These are phyloP conservation scores for Alternaria burnsii DNA, from an alignment of 2,329 filamentous ascomycete species.

Conservation along the genomic window DNA sequence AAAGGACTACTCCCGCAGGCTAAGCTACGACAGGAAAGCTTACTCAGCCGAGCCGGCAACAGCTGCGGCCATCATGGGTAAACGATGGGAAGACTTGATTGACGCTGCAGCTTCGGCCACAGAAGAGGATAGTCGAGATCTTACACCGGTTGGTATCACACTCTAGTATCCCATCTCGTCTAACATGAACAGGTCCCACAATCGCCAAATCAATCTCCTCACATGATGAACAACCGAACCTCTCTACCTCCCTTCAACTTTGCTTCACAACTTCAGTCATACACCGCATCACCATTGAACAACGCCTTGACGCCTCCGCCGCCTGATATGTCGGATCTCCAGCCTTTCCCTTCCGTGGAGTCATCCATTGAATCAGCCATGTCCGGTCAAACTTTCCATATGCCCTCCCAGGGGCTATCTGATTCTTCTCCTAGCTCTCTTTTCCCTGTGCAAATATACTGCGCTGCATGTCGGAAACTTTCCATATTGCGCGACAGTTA, in stretches of 20 bases:
- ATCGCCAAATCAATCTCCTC: constrained; percentile 62
- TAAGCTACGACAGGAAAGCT: constrained; percentile 80
- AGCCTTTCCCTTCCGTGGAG: constrained; percentile 92
- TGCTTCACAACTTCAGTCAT: constrained; percentile 66
- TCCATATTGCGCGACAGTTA: constrained; percentile 84
- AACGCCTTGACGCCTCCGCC: constrained; percentile 86
- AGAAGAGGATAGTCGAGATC: constrained; percentile 86
- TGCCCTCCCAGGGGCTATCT: constrained; percentile 59
- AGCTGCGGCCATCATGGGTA: constrained; percentile 76
- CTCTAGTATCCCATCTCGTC: constrained; percentile 17
- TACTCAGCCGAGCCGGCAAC: constrained; percentile 84
- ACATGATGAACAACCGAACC: constrained; percentile 60
- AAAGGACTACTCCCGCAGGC: constrained; percentile 74
- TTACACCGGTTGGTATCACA: constrained; percentile 76
- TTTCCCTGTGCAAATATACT: constrained; percentile 81
- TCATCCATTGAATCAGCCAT: constrained; percentile 73
- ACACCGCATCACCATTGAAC: constrained; percentile 89
- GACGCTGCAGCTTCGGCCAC: constrained; percentile 93
- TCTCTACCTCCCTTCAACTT: constrained; percentile 66
- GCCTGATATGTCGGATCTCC: constrained; percentile 55
- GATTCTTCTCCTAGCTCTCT: constrained; percentile 67
- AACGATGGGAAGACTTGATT: constrained; percentile 95
- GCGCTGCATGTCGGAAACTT: constrained; percentile 82
- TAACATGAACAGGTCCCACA: constrained; percentile 53
- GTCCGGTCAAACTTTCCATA: constrained; percentile 74